These are phyloP conservation scores for Erythrophleum ivorense DNA, from an alignment of 331 rosid species.

Conservation along the genomic window DNA sequence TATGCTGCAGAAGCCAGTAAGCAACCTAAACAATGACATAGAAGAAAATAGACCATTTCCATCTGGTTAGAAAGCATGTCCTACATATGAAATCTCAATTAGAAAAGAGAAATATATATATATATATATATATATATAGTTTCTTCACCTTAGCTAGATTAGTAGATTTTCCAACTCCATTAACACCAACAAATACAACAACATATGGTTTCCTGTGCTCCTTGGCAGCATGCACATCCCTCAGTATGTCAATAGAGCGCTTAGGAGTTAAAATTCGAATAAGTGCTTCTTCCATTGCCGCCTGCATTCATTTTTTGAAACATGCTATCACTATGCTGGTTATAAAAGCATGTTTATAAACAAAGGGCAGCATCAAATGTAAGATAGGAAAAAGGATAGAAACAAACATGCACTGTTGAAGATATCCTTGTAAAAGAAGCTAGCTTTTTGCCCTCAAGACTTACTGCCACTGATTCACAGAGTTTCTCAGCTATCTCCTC, in stretches of 20 bases:
- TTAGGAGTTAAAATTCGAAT: slow-evolving; percentile 92
- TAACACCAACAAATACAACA: slow-evolving; percentile 97
- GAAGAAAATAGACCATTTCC: slow-evolving; percentile 32
- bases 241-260: slow-evolving; percentile 94
- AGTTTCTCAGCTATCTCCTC: slow-evolving; percentile 99
- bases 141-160: slow-evolving; percentile 88
- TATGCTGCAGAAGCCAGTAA: slow-evolving; percentile 94
- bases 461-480: slow-evolving; percentile 97
- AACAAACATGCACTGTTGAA: slow-evolving; percentile 91
- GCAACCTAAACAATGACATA: slow-evolving; percentile 72
- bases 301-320: slow-evolving; percentile 50
- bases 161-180: slow-evolving; percentile 99
- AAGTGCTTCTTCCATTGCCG: slow-evolving; percentile 98
- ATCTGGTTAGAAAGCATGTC: slow-evolving; percentile 31
- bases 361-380: slow-evolving; percentile 3
- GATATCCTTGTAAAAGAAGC: slow-evolving; percentile 96
- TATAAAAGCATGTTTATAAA: not conserved
- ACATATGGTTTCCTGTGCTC: slow-evolving; percentile 97
- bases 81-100: slow-evolving; percentile 19
- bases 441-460: slow-evolving; percentile 95
- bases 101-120: slow-evolving; percentile 13
- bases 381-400: slow-evolving; percentile 22
- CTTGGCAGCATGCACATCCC: slow-evolving; percentile 95
- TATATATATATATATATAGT: no score
- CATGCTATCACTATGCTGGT: slow-evolving; percentile 22